phyloP scores from a whole-genome alignment of 192 early-diverging fungal species.

The Umbelopsis vinacea region DNA sequence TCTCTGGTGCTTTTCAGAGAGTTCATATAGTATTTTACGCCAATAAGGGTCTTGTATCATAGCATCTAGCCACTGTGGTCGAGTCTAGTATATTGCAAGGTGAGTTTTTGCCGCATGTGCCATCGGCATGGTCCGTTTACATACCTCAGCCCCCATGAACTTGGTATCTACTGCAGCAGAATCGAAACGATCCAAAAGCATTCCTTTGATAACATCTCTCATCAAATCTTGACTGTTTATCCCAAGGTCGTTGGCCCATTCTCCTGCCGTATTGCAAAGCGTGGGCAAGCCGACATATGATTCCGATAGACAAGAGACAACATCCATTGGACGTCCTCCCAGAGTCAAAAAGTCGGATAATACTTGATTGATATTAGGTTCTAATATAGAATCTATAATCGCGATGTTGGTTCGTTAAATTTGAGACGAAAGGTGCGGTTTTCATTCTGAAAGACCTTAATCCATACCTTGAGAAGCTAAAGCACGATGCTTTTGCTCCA shows the following conservation, averaged over 20 bases:
- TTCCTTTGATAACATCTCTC: constrained; percentile 56
- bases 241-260: constrained; percentile 43
- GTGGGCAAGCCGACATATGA: constrained; percentile 56
- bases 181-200: constrained; percentile 67
- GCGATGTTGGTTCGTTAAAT: background rate
- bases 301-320: constrained; percentile 52
- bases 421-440: background rate
- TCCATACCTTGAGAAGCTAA: constrained; percentile 10
- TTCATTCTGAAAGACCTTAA: background rate
- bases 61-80: constrained; percentile 57
- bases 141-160: background rate
- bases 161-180: constrained; percentile 27
- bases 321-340: constrained; percentile 55
- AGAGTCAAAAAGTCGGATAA: constrained; percentile 43
- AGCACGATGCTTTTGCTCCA: constrained; percentile 21
- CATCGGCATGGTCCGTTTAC: background rate
- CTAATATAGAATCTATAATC: constrained; percentile 50
- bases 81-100: constrained; percentile 29
- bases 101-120: background rate
- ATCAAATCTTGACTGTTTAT: constrained; percentile 48
- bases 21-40: constrained; percentile 69
- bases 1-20: constrained; percentile 65
- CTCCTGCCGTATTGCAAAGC: constrained; percentile 55
- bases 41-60: constrained; percentile 66
- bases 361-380: constrained; percentile 45